Evolutionary conservation across 306 rosid genomes (phyloP).

Genomic region (Hippophae gyantsensis): DNA sequence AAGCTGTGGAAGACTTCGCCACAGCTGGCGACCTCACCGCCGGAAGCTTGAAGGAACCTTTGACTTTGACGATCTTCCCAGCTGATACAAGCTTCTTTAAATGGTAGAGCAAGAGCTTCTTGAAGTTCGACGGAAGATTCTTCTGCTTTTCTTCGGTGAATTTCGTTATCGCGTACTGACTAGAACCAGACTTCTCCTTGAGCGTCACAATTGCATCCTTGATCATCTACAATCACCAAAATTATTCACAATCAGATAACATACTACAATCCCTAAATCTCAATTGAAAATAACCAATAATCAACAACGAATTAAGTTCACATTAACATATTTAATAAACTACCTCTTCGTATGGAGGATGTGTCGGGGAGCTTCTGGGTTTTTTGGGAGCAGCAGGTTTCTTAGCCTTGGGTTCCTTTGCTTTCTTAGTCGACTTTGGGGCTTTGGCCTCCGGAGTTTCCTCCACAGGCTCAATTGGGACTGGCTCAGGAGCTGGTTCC

Average conservation of each 20-base stretch:
- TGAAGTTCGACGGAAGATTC: constrained; percentile 46
- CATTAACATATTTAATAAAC: neutral
- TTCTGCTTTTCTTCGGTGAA: constrained; percentile 73
- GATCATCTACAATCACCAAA: constrained; percentile 47
- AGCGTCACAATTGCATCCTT: constrained; percentile 56
- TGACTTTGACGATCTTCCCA: constrained; percentile 59
- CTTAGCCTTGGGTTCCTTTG: constrained; percentile 43
- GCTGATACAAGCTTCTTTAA: constrained; percentile 68
- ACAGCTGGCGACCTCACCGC: constrained; percentile 3
- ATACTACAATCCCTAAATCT: neutral
- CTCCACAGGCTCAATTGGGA: constrained; percentile 20
- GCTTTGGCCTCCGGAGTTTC: constrained; percentile 27
- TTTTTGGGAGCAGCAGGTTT: constrained; percentile 35
- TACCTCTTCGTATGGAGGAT: constrained; percentile 82
- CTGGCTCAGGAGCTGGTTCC: constrained; percentile 28
- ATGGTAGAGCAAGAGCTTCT: constrained; percentile 54
- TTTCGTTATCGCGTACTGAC: constrained; percentile 78
- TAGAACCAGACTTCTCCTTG: constrained; percentile 84
- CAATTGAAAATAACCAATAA: neutral
- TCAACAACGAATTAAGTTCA: neutral
- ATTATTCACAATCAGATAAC: neutral
- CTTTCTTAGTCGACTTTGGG: constrained; percentile 31
- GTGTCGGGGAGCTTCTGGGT: constrained; percentile 37
- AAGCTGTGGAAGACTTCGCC: constrained; percentile 8
- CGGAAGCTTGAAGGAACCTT: constrained; percentile 62